phyloP scores from a whole-genome alignment of 2,329 filamentous ascomycete species.

The Penicillium sp. region DNA sequence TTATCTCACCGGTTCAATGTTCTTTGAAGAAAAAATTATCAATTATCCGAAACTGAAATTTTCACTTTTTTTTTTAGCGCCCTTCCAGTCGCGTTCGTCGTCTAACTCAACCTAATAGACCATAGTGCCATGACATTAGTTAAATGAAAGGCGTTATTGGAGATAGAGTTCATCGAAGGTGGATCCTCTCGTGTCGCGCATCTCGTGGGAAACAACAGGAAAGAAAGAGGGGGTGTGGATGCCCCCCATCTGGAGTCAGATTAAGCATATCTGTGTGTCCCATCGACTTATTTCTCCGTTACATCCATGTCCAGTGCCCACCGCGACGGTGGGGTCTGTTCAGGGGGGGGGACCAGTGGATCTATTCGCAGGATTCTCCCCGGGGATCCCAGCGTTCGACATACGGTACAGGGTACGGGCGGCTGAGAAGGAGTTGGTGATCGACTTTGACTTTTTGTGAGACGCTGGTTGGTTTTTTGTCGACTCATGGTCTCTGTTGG shows the following conservation, averaged over 20 bases:
- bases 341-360: slow-evolving; percentile 20
- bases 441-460: not conserved
- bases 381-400: slow-evolving; percentile 18
- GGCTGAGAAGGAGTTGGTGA: not conserved
- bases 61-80: not conserved
- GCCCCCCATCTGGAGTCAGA: slow-evolving; percentile 24
- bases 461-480: not conserved
- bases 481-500: not conserved
- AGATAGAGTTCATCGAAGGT: slow-evolving; percentile 4
- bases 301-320: slow-evolving; percentile 30
- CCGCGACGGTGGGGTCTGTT: slow-evolving; percentile 20
- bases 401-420: slow-evolving; percentile 13
- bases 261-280: slow-evolving; percentile 31
- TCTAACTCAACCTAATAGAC: not conserved
- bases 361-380: slow-evolving; percentile 22
- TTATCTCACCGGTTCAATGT: not conserved
- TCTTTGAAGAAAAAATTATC: not conserved
- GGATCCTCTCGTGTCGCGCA: slow-evolving; percentile 3
- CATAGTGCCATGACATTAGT: not conserved
- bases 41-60: not conserved
- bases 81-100: not conserved
- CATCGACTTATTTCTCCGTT: slow-evolving; percentile 24
- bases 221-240: slow-evolving; percentile 14
- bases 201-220: slow-evolving; percentile 2
- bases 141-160: not conserved